These are phyloP conservation scores for Cryptosporidium viatorum DNA, from an alignment of 169 alveolate species.

Conservation along the genomic window DNA sequence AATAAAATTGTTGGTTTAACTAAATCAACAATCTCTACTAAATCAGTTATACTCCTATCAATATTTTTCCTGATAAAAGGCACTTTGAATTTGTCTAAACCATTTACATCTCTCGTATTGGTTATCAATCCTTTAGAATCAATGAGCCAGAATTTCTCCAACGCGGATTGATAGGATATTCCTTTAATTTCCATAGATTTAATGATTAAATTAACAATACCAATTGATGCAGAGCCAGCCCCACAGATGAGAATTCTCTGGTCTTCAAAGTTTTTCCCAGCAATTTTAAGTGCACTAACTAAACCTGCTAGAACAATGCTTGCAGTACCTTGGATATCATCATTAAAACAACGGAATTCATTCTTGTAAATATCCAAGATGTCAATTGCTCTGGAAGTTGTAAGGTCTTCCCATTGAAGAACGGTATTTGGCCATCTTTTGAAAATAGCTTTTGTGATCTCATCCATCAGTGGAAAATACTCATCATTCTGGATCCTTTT, in stretches of 20 bases:
- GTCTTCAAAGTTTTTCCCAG: constrained; percentile 59
- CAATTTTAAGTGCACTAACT: constrained; percentile 65
- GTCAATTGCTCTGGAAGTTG: constrained; percentile 76
- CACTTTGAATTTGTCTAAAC: constrained; percentile 69
- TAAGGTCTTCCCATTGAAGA: constrained; percentile 80
- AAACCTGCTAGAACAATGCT: constrained; percentile 81
- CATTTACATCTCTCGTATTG: constrained; percentile 36
- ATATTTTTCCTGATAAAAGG: constrained; percentile 73
- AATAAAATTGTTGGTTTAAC: constrained; percentile 77
- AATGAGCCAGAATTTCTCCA: constrained; percentile 76
- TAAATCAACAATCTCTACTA: constrained; percentile 58
- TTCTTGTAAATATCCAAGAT: constrained; percentile 73
- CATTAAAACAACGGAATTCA: constrained; percentile 80
- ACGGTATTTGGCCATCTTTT: constrained; percentile 80
- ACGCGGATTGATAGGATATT: constrained; percentile 20
- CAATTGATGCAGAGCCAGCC: constrained; percentile 82
- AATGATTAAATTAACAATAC: constrained; percentile 73
- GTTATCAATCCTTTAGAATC: constrained; percentile 81
- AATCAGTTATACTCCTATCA: constrained; percentile 31
- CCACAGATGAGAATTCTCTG: constrained; percentile 80
- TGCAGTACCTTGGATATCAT: constrained; percentile 83
- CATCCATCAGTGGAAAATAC: constrained; percentile 77
- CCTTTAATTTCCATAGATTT: constrained; percentile 74
- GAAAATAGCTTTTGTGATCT: constrained; percentile 74
- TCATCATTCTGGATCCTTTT: constrained; percentile 77